phyloP scores from a whole-genome alignment of 768 basidiomycete species.

The Rubroboletus satanas region DNA sequence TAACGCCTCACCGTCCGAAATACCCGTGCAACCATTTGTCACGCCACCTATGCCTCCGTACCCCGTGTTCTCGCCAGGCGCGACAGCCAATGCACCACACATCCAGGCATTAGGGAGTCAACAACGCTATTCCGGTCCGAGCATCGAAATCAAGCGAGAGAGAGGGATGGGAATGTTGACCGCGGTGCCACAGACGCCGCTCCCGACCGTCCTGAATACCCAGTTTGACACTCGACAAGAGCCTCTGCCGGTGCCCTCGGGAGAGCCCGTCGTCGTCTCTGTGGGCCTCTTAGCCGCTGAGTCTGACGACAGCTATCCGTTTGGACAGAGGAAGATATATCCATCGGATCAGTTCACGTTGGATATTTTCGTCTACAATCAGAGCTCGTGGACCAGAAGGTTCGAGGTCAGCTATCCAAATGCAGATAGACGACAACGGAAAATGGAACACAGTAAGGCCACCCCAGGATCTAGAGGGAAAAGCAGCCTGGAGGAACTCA shows the following conservation, averaged over 20 bases:
- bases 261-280: slow-evolving; percentile 67
- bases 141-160: slow-evolving; percentile 66
- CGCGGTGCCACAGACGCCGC: slow-evolving; percentile 49
- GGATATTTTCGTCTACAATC: slow-evolving; percentile 87
- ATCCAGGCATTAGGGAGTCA: slow-evolving; percentile 52
- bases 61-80: slow-evolving; percentile 56
- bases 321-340: slow-evolving; percentile 50
- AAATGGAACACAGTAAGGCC: slow-evolving; percentile 29
- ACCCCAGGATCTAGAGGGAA: slow-evolving; percentile 18
- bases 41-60: slow-evolving; percentile 66
- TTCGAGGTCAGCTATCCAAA: slow-evolving; percentile 75
- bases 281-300: slow-evolving; percentile 46
- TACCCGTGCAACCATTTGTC: slow-evolving; percentile 17
- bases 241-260: slow-evolving; percentile 17
- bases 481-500: slow-evolving; percentile 25
- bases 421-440: slow-evolving; percentile 40
- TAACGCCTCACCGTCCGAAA: slow-evolving; percentile 10
- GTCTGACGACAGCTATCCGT: slow-evolving; percentile 7
- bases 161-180: slow-evolving; percentile 37
- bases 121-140: slow-evolving; percentile 47
- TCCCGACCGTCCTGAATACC: slow-evolving; percentile 46
- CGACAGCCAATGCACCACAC: slow-evolving; percentile 48
- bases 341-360: slow-evolving; percentile 73
- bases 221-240: slow-evolving; percentile 33
- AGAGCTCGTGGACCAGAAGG: slow-evolving; percentile 66